Conservation (phyloP, 2,329 filamentous ascomycete species). For the Aspergillus eucalypticola region DNA sequence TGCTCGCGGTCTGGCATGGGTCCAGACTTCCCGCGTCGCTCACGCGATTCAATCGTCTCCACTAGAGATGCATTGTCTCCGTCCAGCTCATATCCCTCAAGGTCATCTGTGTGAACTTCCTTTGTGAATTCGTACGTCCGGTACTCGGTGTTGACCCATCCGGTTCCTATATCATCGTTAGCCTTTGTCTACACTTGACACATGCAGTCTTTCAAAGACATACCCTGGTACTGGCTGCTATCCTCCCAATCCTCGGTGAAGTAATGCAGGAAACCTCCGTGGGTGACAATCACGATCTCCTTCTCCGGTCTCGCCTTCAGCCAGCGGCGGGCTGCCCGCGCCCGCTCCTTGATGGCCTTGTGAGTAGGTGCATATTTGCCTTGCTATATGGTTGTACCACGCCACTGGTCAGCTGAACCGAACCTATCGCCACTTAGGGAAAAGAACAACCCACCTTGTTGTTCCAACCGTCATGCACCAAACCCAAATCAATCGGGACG, state of each 20-base stretch:
- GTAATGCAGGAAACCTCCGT: constrained; percentile 83
- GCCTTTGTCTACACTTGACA: not conserved
- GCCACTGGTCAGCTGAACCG: not conserved
- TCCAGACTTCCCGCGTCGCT: constrained; percentile 41
- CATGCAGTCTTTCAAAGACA: constrained; percentile 7
- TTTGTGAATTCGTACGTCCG: constrained; percentile 67
- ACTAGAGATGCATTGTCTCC: constrained; percentile 44
- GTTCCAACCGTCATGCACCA: constrained; percentile 70
- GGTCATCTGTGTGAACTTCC: constrained; percentile 50
- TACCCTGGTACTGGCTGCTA: constrained; percentile 50
- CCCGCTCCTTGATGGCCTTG: constrained; percentile 60
- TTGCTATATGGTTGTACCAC: constrained; percentile 23
- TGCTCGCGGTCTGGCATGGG: constrained; percentile 36
- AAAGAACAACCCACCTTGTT: constrained; percentile 54
- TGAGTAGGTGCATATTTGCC: constrained; percentile 49
- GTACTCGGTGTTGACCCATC: constrained; percentile 73
- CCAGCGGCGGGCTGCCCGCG: constrained; percentile 61
- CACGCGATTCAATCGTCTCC: constrained; percentile 45
- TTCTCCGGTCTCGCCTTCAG: constrained; percentile 58
- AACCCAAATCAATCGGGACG: constrained; percentile 62
- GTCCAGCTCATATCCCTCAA: constrained; percentile 37
- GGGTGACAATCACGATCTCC: constrained; percentile 75
- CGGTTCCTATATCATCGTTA: constrained; percentile 57
- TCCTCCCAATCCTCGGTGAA: constrained; percentile 79
- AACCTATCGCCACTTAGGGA: not conserved